Evolutionary conservation across 2,329 filamentous ascomycete genomes (phyloP), one percentile per base, ranked within the genome.

Genomic region (Aspergillus nomiae): DNA sequence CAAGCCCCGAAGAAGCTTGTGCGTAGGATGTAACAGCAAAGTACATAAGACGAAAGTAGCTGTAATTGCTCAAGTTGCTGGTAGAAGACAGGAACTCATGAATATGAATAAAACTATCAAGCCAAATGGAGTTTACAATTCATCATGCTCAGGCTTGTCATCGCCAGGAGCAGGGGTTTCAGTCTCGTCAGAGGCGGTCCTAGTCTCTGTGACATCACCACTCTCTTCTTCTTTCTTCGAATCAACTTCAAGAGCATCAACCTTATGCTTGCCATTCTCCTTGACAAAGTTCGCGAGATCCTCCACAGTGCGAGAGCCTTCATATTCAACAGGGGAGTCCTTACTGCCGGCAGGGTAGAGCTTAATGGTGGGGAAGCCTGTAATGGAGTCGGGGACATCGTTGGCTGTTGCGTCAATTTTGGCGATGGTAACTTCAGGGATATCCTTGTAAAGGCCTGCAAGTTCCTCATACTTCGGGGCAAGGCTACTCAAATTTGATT

Each of bases 321-420:
- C 86, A 87, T 97, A 99, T 72, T 92, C 92, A 67, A 97, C 81
- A 63, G 95, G 92, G 71, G 88, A 84, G 75, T 86, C 85, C 89
- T 99, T 99, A 81, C 86, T 86, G 74, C 93, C 94, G 73, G 95
- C 95, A 68, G 92, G 88, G 90, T 89, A 99, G 71, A 99, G 88
- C 88, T 98, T 98, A 87, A 99, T 97, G 79, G 95, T 99, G 62
- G 95, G 95, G 90, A 99, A 99, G 68, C 95, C 95, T 81, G 92
- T 88, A 76, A 99, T 92, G 84, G 97, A 92, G 81, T 98, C 94
- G 63, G 95, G 95, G 63, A 98, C 92, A 74, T 99, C 95, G 84
- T 99, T 99, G 83, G 83, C 82, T 66, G 95, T 99, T 63, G 95
- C 95, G 76, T 99, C 95, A 71, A 99, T 90, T 90, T 99, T 99